A percentile compares a stretch with the other conserved stretches of the same genome.
These are phyloP conservation scores for Pseudocercospora eumusae DNA, from an alignment of 2,329 filamentous ascomycete genomes.

Conservation along the genomic window DNA sequence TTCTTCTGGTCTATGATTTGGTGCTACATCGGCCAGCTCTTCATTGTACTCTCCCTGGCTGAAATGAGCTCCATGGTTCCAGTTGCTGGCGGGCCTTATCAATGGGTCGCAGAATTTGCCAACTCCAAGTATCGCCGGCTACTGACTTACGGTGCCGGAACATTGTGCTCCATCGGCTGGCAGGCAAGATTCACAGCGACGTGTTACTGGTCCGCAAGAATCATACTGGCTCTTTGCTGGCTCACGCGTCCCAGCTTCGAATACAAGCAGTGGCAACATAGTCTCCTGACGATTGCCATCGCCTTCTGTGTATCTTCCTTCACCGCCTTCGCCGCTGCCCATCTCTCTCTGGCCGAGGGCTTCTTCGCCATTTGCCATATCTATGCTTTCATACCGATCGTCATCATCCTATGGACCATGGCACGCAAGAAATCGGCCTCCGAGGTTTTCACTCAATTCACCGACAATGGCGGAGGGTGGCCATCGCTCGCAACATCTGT, in stretches of 20 bases:
- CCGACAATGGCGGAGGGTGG: slow-evolving; percentile 44
- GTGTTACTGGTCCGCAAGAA: slow-evolving; percentile 48
- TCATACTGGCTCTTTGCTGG: slow-evolving; percentile 50
- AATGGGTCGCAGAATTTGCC: slow-evolving; percentile 48
- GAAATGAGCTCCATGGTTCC: slow-evolving; percentile 42
- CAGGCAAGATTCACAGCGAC: slow-evolving; percentile 49
- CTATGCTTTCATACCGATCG: slow-evolving; percentile 38
- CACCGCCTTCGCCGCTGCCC: slow-evolving; percentile 36
- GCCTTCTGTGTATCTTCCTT: slow-evolving; percentile 30
- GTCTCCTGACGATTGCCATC: slow-evolving; percentile 31
- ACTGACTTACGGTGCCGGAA: slow-evolving; percentile 49
- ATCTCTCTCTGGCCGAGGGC: slow-evolving; percentile 37
- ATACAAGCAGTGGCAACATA: slow-evolving; percentile 31
- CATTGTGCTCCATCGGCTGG: slow-evolving; percentile 43
- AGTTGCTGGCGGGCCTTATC: slow-evolving; percentile 34
- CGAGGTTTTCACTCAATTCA: slow-evolving; percentile 41
- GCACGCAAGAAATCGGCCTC: slow-evolving; percentile 23
- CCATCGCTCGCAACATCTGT: slow-evolving; percentile 40
- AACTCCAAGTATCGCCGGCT: slow-evolving; percentile 45
- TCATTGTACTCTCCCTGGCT: slow-evolving; percentile 39
- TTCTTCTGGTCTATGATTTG: slow-evolving; percentile 38
- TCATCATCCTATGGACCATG: slow-evolving; percentile 36
- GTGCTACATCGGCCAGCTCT: slow-evolving; percentile 35
- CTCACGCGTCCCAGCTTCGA: slow-evolving; percentile 40
- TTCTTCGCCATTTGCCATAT: slow-evolving; percentile 39